Percentiles rank a stretch among this genome's conserved stretches.
Evolutionary conservation across 129 eudicot genomes (phyloP).

Genomic region (carrot (Daucus carota)): DNA sequence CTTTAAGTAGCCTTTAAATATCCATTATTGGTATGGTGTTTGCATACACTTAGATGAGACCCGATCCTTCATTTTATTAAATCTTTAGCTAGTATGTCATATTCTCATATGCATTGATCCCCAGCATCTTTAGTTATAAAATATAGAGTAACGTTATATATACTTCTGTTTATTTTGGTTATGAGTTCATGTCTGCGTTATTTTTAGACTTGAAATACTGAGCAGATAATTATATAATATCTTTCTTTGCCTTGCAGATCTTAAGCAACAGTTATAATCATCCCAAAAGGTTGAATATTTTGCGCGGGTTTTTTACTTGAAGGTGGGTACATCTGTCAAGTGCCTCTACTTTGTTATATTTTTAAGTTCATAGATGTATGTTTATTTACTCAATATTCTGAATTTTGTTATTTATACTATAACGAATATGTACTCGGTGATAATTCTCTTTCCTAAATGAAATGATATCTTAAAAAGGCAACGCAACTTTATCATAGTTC

Average conservation of each 20-base stretch:
- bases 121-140: background rate
- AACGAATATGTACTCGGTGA: background rate
- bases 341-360: background rate
- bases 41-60: background rate
- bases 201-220: background rate
- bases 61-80: background rate
- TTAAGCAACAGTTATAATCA: background rate
- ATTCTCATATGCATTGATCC: background rate
- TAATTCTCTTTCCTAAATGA: background rate
- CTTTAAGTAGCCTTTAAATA: background rate
- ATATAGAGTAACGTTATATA: background rate
- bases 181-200: background rate
- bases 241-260: background rate
- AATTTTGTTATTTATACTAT: background rate
- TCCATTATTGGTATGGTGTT: background rate
- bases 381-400: background rate
- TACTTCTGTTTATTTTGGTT: background rate
- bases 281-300: conserved; percentile 3
- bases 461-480: background rate
- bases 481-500: background rate
- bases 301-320: conserved; percentile 7
- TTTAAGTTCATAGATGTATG: background rate
- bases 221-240: background rate
- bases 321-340: conserved; percentile 1
- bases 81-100: background rate